Conservation (phyloP, 306 rosid genomes). For the Glycine tomentella region DNA sequence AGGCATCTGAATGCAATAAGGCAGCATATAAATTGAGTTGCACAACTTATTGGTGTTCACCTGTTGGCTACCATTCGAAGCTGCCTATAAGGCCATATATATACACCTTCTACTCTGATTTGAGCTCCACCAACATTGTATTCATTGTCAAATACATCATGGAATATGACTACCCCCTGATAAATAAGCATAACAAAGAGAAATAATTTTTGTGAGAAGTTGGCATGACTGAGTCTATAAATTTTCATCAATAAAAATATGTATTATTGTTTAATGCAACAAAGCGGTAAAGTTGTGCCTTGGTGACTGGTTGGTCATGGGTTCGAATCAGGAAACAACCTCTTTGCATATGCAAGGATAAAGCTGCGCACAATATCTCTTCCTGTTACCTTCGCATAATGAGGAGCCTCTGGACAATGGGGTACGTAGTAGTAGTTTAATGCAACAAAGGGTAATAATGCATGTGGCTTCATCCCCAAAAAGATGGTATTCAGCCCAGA, state of each 20-base stretch:
- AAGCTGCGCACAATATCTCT: too few relatives aligned
- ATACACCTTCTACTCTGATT: slow-evolving; percentile 98
- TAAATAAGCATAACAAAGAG: slow-evolving; percentile 47
- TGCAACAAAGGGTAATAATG: slow-evolving; percentile 3
- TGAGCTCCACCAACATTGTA: slow-evolving; percentile 87
- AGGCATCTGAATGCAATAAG: slow-evolving; percentile 33
- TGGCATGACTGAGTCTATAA: background rate
- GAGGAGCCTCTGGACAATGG: too few relatives aligned
- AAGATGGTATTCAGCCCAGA: background rate
- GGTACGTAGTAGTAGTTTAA: background rate
- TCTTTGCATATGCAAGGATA: too few relatives aligned
- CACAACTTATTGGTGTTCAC: slow-evolving; percentile 47
- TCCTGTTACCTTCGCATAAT: too few relatives aligned
- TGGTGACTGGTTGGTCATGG: too few relatives aligned
- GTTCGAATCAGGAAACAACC: too few relatives aligned
- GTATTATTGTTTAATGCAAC: background rate
- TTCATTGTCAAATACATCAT: slow-evolving; percentile 83
- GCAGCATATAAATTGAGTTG: slow-evolving; percentile 24
- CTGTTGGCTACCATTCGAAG: slow-evolving; percentile 97
- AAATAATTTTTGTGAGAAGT: background rate
- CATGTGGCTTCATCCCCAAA: slow-evolving; percentile 23
- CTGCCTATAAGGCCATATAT: slow-evolving; percentile 98
- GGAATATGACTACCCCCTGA: slow-evolving; percentile 90
- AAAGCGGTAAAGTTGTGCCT: background rate
- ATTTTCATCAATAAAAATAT: background rate